These are phyloP conservation scores for Podospora pseudopauciseta DNA, from an alignment of 495 filamentous ascomycete genomes.

Conservation along the genomic window DNA sequence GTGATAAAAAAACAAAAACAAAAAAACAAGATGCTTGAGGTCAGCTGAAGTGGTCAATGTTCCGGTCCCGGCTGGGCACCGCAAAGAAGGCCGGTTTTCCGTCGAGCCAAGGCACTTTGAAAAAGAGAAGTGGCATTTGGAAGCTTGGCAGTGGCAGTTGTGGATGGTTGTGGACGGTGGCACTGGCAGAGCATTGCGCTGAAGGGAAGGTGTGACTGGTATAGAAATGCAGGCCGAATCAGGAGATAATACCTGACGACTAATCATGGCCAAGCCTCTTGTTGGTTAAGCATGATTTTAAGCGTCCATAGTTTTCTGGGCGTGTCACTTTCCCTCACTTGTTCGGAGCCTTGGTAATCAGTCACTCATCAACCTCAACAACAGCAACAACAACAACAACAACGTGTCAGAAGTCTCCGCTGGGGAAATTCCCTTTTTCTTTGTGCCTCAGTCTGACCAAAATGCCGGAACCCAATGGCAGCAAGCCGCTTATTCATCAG, in stretches of 20 bases:
- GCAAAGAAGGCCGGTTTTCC: background rate
- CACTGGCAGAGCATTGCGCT: background rate
- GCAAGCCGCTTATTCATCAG: slow-evolving; percentile 18
- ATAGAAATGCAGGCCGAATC: background rate
- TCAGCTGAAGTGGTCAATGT: too few species aligned
- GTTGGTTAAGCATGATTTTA: slow-evolving; percentile 50
- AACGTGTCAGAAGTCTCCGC: background rate
- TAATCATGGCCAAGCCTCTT: slow-evolving; percentile 15
- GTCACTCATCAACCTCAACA: background rate
- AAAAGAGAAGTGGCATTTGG: background rate
- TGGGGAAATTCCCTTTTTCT: background rate
- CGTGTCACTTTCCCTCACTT: background rate
- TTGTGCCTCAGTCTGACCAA: slow-evolving; percentile 6
- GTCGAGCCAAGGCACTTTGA: background rate
- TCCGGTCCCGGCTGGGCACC: too few species aligned
- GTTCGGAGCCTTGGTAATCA: background rate
- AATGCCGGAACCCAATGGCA: slow-evolving; percentile 25
- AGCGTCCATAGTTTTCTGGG: slow-evolving; percentile 26
- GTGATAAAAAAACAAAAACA: too few species aligned
- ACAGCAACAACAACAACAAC: background rate
- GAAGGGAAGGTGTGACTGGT: background rate
- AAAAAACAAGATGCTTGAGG: too few species aligned
- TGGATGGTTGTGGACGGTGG: background rate
- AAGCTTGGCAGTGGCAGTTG: background rate
- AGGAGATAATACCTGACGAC: too few species aligned